These are phyloP conservation scores for Aspergillus amoenus DNA, from an alignment of 2,329 filamentous ascomycete genomes.

Conservation along the genomic window DNA sequence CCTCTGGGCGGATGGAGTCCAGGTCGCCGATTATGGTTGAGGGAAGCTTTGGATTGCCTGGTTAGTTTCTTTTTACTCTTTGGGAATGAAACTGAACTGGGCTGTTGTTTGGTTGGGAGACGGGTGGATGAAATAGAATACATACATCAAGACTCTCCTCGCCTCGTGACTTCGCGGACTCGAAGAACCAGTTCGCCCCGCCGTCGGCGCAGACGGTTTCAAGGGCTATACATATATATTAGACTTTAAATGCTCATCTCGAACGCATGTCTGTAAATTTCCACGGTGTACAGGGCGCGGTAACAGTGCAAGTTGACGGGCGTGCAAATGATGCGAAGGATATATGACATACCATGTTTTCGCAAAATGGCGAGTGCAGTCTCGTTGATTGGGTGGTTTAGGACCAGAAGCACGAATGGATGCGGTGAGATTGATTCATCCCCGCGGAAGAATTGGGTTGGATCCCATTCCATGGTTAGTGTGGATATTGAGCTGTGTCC, in stretches of 20 bases:
- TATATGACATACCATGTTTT: constrained; percentile 32
- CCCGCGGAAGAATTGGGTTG: constrained; percentile 39
- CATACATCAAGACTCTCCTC: constrained; percentile 34
- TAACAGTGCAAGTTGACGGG: background rate
- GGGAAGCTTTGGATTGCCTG: constrained; percentile 49
- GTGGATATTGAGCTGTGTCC: background rate
- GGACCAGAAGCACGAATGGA: constrained; percentile 54
- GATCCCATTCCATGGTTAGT: constrained; percentile 35
- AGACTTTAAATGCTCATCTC: background rate
- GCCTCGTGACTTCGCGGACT: constrained; percentile 43
- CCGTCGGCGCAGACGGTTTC: constrained; percentile 83
- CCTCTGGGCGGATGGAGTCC: constrained; percentile 70
- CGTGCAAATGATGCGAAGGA: background rate
- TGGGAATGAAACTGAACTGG: background rate
- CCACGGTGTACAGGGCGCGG: no score
- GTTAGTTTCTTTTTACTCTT: constrained; percentile 23
- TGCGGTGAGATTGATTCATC: constrained; percentile 23
- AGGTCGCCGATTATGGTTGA: constrained; percentile 84
- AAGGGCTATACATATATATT: constrained; percentile 48
- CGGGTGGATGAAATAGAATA: constrained; percentile 2
- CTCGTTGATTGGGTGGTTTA: constrained; percentile 61
- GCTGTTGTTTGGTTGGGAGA: background rate
- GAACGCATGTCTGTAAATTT: no score
- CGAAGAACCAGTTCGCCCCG: constrained; percentile 74
- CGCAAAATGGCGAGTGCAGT: constrained; percentile 39